Base-by-base conservation (phyloP, 1,284 basidiomycete species). In the Cutaneotrichosporon dermatis region DNA sequence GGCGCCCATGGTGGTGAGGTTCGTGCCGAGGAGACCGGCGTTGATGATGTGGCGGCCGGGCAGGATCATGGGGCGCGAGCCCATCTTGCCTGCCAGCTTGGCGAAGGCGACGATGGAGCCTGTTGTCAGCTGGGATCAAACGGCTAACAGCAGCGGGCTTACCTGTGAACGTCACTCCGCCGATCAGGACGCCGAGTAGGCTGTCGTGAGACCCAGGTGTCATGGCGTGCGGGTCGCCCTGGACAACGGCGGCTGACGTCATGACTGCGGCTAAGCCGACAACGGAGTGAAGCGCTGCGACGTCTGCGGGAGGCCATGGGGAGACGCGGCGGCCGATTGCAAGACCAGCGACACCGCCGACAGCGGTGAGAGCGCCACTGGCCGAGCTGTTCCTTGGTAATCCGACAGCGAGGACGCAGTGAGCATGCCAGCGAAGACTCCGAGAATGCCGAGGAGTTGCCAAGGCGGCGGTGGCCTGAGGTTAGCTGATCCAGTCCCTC, bases 51-150 rank as follows among this genome's bases (percentile, higher is more conserved):
- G 90, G 65, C 87, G 85, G 40, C 84, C 88, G 7, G 88, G 89
- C 36, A 92, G 80, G 34, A 81, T 77, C 25, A 90, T 76, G 0
- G 89, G 86, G 64, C 82, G 84, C 49, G 87, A 88, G 8, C 86
- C 82, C 83, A 91, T 88, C 61, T 83, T 84, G 6, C 87, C 89
- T 1, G 88, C 88, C 40, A 92, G 81, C 74, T 92, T 92, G 54
- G 91, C 77, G 82, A 90, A 92, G 1, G 89, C 89, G n/a, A 92
- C 88, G 56, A 92, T 85, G 4, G 88, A 90, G 33, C 89, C 89
- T 33, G 88, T 89, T 90, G 2, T 57, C 88, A 33, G 42, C 4
- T 6, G 89, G 43, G 88, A 79, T 63, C 86, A 86, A 76, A 25
- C 25, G 25, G 25, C 25, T 85, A 84, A 83, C 53, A 11, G 25